Evolutionary conservation across 1,139 yeast species (phyloP).

Genomic region (Candida albicans): DNA sequence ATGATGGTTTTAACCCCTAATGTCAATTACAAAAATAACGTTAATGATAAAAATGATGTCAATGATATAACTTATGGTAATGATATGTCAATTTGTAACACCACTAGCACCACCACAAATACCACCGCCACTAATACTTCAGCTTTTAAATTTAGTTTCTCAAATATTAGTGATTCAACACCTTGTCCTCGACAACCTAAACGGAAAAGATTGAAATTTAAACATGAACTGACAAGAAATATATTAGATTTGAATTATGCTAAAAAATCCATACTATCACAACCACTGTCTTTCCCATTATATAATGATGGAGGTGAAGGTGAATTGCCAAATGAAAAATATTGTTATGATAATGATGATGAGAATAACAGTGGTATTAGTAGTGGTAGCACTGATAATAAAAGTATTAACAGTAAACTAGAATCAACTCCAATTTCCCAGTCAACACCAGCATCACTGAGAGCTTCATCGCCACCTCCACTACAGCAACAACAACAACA

Average conservation of each 20-base stretch:
- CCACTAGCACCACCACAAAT: constrained; percentile 5
- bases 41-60: background rate
- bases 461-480: constrained; percentile 29
- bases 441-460: constrained; percentile 36
- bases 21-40: constrained; percentile 10
- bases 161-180: constrained; percentile 30
- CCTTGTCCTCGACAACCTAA: constrained; percentile 37
- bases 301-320: constrained; percentile 16
- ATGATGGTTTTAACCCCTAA: constrained; percentile 8
- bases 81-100: constrained; percentile 11
- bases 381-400: background rate
- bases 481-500: constrained; percentile 4
- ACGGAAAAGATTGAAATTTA: constrained; percentile 30
- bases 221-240: constrained; percentile 16
- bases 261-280: constrained; percentile 21
- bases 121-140: constrained; percentile 8
- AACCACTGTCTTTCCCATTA: constrained; percentile 4
- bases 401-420: constrained; percentile 3
- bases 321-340: constrained; percentile 13
- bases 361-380: constrained; percentile 4
- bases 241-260: constrained; percentile 28
- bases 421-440: constrained; percentile 35
- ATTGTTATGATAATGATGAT: constrained; percentile 11
- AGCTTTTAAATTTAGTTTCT: constrained; percentile 26
- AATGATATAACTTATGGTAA: background rate